phyloP scores from a whole-genome alignment of 805 yeast genomes.

The Candida nemodendra region DNA sequence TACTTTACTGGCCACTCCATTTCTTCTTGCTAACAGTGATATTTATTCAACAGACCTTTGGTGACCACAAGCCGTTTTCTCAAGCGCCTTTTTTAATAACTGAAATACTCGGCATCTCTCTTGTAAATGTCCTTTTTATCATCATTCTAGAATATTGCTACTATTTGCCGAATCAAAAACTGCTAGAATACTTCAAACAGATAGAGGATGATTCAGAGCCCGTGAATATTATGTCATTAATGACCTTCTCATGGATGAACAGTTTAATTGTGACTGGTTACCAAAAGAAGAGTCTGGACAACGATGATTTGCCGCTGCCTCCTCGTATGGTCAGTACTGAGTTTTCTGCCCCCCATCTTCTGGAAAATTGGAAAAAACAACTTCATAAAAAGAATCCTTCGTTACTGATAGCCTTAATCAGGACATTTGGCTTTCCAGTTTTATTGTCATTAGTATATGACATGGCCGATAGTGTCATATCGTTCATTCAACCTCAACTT shows the following conservation, averaged over 20 bases:
- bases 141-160: slow-evolving; percentile 39
- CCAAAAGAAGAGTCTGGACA: slow-evolving; percentile 32
- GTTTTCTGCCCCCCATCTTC: slow-evolving; percentile 31
- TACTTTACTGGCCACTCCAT: slow-evolving; percentile 41
- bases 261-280: slow-evolving; percentile 74
- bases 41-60: slow-evolving; percentile 33
- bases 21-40: slow-evolving; percentile 11
- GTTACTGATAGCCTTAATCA: slow-evolving; percentile 34
- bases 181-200: slow-evolving; percentile 34
- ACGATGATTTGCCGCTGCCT: slow-evolving; percentile 42
- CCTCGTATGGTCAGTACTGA: slow-evolving; percentile 37
- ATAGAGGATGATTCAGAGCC: slow-evolving; percentile 26
- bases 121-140: slow-evolving; percentile 33
- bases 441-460: slow-evolving; percentile 36
- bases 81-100: slow-evolving; percentile 8
- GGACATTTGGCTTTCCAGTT: slow-evolving; percentile 39
- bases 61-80: slow-evolving; percentile 16
- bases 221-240: slow-evolving; percentile 66
- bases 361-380: slow-evolving; percentile 37
- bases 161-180: slow-evolving; percentile 39
- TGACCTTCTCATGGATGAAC: slow-evolving; percentile 92
- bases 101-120: slow-evolving; percentile 27
- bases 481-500: slow-evolving; percentile 57
- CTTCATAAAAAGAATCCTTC: slow-evolving; percentile 24
- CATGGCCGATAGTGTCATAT: slow-evolving; percentile 36